Evolutionary conservation across 306 rosid genomes (phyloP).

Genomic region (Crotalaria pallida): DNA sequence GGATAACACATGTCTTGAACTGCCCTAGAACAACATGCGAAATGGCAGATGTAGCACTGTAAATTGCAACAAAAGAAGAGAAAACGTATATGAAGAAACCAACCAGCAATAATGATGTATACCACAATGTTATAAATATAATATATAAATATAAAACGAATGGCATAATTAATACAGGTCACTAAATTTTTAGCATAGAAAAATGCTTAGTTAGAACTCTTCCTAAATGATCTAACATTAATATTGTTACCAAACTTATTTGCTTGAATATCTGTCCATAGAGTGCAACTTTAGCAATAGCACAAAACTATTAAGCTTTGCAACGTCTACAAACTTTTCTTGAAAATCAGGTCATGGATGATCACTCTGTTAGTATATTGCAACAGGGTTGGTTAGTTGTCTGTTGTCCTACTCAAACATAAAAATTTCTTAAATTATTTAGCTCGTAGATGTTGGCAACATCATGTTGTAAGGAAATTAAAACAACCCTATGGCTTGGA

Average conservation of each 20-base stretch:
- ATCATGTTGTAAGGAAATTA: not conserved
- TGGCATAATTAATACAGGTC: not conserved
- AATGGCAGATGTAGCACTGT: slow-evolving; percentile 89
- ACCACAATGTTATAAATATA: not conserved
- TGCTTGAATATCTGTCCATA: not conserved
- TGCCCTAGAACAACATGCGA: slow-evolving; percentile 96
- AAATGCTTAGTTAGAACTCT: not conserved
- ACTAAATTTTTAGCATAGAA: not conserved
- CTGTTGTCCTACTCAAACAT: not conserved
- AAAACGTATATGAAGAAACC: slow-evolving; percentile 1
- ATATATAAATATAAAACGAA: not conserved
- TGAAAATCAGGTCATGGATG: not conserved
- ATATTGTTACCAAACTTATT: not conserved
- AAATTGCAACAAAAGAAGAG: slow-evolving; percentile 5
- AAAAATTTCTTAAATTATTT: not conserved
- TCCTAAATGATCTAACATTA: not conserved
- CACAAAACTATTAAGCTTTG: not conserved
- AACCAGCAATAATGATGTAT: not conserved
- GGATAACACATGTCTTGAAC: slow-evolving; percentile 91
- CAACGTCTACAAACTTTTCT: not conserved
- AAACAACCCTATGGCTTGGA: not conserved
- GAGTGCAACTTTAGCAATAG: not conserved
- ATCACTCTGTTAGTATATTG: not conserved
- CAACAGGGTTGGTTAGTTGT: not conserved
- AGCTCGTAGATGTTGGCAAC: not conserved